Conservation (phyloP, 169 alveolate genomes). For the Plasmodium gaboni region DNA sequence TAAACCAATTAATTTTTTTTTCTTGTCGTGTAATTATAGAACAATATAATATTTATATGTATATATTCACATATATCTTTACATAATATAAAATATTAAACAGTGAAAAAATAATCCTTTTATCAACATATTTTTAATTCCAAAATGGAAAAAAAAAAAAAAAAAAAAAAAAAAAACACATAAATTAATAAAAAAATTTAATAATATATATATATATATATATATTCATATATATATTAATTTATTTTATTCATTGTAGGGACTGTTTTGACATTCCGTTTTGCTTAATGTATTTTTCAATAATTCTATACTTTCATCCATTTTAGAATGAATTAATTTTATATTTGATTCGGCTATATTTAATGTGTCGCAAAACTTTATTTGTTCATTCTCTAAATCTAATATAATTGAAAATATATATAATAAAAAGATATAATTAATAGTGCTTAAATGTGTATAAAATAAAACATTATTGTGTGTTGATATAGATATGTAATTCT, state of each 20-base stretch:
- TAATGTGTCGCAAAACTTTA: constrained; percentile 37
- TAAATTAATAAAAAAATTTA: not conserved
- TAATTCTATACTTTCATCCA: constrained; percentile 42
- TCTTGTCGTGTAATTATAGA: not conserved
- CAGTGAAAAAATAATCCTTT: too few relatives aligned
- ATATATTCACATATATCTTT: too few relatives aligned
- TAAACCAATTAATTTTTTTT: not conserved
- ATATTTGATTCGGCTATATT: constrained; percentile 45
- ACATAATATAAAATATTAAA: too few relatives aligned
- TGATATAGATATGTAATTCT: not conserved
- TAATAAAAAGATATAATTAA: not conserved
- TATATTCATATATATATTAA: not conserved
- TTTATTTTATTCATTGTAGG: not conserved
- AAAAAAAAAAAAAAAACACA: not conserved
- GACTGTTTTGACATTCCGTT: constrained; percentile 15
- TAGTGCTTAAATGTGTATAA: not conserved
- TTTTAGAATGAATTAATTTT: constrained; percentile 29
- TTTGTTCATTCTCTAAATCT: constrained; percentile 73
- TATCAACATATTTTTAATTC: too few relatives aligned
- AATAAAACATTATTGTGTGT: constrained; percentile 4
- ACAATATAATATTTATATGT: too few relatives aligned
- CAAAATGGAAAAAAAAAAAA: too few relatives aligned
- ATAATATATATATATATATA: not conserved
- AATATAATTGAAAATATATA: not conserved
- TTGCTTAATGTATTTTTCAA: constrained; percentile 49